These are phyloP conservation scores for Colletotrichum limetticola DNA, from an alignment of 2,329 filamentous ascomycete genomes.

Conservation along the genomic window DNA sequence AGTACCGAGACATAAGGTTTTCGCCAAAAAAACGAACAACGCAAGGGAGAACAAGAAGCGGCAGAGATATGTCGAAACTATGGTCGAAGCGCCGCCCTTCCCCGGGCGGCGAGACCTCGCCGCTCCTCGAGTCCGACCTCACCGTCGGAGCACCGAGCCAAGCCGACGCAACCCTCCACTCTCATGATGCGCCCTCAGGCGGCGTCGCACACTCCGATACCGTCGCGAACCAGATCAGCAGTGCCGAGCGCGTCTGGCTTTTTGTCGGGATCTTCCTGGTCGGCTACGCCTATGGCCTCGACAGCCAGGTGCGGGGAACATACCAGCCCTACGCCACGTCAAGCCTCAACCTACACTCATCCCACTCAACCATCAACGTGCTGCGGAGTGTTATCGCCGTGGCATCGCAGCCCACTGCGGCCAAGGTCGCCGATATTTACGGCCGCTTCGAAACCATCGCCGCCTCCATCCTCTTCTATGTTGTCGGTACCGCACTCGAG, in stretches of 20 bases:
- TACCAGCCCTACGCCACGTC: conserved; percentile 68
- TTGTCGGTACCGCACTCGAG: conserved; percentile 64
- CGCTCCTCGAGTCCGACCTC: conserved; percentile 23
- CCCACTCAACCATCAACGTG: conserved; percentile 68
- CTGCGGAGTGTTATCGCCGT: conserved; percentile 69
- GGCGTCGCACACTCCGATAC: conserved; percentile 65
- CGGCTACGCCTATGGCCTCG: conserved; percentile 69
- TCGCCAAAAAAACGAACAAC: neutral
- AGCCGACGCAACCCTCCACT: neutral
- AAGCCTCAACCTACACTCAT: conserved; percentile 62
- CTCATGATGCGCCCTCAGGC: conserved; percentile 31
- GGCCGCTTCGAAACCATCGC: conserved; percentile 69
- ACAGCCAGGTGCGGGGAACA: conserved; percentile 60
- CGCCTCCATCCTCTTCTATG: conserved; percentile 66
- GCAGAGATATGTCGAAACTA: conserved; percentile 10
- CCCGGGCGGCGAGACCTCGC: conserved; percentile 24
- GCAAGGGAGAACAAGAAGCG: neutral
- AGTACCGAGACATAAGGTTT: neutral
- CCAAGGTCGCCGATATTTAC: conserved; percentile 72
- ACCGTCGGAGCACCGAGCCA: conserved; percentile 13
- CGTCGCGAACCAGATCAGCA: conserved; percentile 57
- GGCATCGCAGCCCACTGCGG: conserved; percentile 66
- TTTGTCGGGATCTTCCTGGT: conserved; percentile 69
- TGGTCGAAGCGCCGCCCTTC: conserved; percentile 6
- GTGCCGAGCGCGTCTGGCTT: conserved; percentile 58